Percentiles rank a stretch among this genome's conserved stretches.
Evolutionary conservation across 1,284 basidiomycete species (phyloP).

Genomic region (Chiua sp.): DNA sequence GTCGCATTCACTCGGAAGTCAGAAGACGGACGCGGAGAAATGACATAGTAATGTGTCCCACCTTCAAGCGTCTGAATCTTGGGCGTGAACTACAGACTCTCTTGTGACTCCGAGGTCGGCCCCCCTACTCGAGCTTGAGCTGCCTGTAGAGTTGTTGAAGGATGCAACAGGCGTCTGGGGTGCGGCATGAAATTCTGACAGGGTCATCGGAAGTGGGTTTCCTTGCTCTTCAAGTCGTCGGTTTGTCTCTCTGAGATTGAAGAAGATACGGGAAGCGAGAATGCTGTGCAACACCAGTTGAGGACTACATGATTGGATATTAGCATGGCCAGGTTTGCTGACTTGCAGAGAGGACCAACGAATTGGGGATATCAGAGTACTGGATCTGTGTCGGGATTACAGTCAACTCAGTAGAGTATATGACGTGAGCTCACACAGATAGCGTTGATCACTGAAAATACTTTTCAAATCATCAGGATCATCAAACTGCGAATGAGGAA

Average conservation of each 20-base stretch:
- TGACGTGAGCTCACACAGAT: slow-evolving; percentile 10
- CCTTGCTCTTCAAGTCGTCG: slow-evolving; percentile 11
- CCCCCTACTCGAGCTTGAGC: background rate
- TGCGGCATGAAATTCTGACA: slow-evolving; percentile 17
- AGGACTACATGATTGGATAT: slow-evolving; percentile 15
- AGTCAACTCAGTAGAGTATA: background rate
- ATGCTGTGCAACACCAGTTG: slow-evolving; percentile 31
- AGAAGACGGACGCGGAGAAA: too few relatives aligned
- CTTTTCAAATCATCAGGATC: too few relatives aligned
- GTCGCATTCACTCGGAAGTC: too few relatives aligned
- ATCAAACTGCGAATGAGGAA: background rate
- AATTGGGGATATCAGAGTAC: slow-evolving; percentile 25
- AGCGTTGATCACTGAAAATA: slow-evolving; percentile 13
- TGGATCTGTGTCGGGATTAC: slow-evolving; percentile 7
- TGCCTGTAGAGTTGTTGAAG: background rate
- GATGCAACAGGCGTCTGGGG: slow-evolving; percentile 1
- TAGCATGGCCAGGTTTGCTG: background rate
- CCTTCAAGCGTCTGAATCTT: too few relatives aligned
- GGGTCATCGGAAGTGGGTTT: slow-evolving; percentile 1
- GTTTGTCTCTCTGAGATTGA: slow-evolving; percentile 30
- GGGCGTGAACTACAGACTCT: background rate
- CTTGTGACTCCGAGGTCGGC: background rate
- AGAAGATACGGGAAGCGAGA: slow-evolving; percentile 33
- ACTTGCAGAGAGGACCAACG: slow-evolving; percentile 12
- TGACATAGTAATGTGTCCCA: too few relatives aligned